Base-by-base conservation (phyloP, 2,329 filamentous ascomycete species). In the Diplocarpon mali region DNA sequence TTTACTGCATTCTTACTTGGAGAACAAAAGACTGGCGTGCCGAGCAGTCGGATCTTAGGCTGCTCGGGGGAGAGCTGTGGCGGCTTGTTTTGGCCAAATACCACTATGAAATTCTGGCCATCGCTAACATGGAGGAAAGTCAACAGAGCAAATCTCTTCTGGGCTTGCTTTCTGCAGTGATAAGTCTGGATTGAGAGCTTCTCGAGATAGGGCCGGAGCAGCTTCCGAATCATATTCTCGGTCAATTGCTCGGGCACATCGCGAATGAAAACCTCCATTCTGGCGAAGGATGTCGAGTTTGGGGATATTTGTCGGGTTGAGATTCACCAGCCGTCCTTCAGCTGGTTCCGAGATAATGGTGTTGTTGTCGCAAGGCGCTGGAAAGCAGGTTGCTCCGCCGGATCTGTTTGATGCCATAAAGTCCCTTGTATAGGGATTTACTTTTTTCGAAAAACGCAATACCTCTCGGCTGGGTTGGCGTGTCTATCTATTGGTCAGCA, bases 211-310 rank as follows among this genome's bases (percentile, higher is more conserved):
- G 41, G 41, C 24, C 14, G 20, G 9, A 43, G 20, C 2, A 42
- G n/a, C 12, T 43, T 37, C 13, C 35, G 13, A 8, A 42, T 17
- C 14, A 28, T 17, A 24, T 34, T 41, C 34, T 43, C 35, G 2
- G 41, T 43, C 20, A 43, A 27, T 27, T 43, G 35, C 34, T 43
- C 41, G 27, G 41, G 41, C 4, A 43, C 41, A 31, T 43, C 41
- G 2, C 35, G 34, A 38, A 43, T 38, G 24, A 43, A 43, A 15
- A 43, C 41, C 14, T 43, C 41, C 41, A 43, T 43, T 17, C 13
- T 24, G 35, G 20, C 28, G 2, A 30, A 29, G 11, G 4, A 24
- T 24, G 20, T 7, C 20, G 20, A 24, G n/a, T n/a, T n/a, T n/a
- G n/a, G n/a, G n/a, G n/a, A n/a, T n/a, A n/a, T n/a, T n/a, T n/a